Conservation (phyloP, 176 grass and related monocot species). For the Phyllostachys edulis region DNA sequence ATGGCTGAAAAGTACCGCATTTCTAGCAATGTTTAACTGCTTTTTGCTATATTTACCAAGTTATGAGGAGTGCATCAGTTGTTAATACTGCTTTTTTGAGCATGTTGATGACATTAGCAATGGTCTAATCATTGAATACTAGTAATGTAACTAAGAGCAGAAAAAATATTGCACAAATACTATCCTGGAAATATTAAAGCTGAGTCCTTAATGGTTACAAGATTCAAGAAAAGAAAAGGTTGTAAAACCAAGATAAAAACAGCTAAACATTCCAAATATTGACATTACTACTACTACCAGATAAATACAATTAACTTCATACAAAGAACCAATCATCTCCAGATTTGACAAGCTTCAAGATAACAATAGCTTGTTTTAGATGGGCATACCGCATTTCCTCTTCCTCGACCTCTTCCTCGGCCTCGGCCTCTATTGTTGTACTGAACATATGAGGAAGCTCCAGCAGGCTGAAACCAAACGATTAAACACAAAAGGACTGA, state of each 20-base stretch:
- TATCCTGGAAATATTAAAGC: not conserved
- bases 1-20: not conserved
- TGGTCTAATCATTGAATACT: not conserved
- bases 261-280: not conserved
- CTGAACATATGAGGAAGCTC: slow-evolving; percentile 51
- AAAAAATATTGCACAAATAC: not conserved
- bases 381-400: slow-evolving; percentile 63
- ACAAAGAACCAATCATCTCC: slow-evolving; percentile 1
- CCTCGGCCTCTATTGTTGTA: slow-evolving; percentile 70
- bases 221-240: not conserved
- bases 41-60: not conserved
- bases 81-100: not conserved
- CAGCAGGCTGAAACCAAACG: slow-evolving; percentile 54
- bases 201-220: not conserved
- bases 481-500: slow-evolving; percentile 9
- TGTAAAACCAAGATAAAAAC: not conserved
- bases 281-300: not conserved
- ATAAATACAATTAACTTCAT: not conserved
- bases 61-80: not conserved
- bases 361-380: slow-evolving; percentile 2
- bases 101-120: not conserved
- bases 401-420: slow-evolving; percentile 59
- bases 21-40: not conserved
- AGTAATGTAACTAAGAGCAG: not conserved
- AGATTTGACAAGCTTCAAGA: not conserved